Evolutionary conservation across 345 rosid species (phyloP).

Genomic region (Aurinia saxatilis): DNA sequence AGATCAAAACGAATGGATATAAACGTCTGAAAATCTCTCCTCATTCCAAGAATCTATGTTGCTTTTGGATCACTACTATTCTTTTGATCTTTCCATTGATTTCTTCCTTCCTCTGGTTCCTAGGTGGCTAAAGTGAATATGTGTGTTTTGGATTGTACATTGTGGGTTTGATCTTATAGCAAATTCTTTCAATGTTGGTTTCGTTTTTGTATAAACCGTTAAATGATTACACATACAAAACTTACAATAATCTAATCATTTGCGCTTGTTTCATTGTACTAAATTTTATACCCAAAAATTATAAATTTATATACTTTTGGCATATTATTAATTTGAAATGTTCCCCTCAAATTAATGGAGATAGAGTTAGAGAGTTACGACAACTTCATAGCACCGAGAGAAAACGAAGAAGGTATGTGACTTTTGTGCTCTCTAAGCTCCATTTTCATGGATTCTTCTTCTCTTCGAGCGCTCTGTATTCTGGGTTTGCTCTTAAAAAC

Average conservation of each 20-base stretch:
- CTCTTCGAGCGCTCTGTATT: background rate
- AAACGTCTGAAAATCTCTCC: conserved; percentile 40
- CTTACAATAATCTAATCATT: background rate
- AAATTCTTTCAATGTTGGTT: background rate
- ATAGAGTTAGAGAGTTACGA: conserved; percentile 5
- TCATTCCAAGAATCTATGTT: conserved; percentile 9
- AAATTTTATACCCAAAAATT: no score
- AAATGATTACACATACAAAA: background rate
- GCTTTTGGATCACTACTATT: conserved; percentile 12
- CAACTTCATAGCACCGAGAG: conserved; percentile 5
- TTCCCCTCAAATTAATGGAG: background rate
- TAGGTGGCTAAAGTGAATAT: conserved; percentile 20
- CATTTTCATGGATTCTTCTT: conserved; percentile 9
- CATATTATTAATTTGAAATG: background rate
- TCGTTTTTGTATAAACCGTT: background rate
- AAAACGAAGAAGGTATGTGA: conserved; percentile 14
- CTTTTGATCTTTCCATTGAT: conserved; percentile 5
- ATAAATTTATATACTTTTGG: no score
- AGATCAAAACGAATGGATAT: conserved; percentile 81
- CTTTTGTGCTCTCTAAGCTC: background rate
- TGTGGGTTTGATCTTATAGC: conserved; percentile 15
- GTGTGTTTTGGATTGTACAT: conserved; percentile 16
- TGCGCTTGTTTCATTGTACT: no score
- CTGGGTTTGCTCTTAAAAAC: background rate
- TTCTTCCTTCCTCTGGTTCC: background rate